Percentiles rank a stretch among this genome's conserved stretches.
phyloP scores from a whole-genome alignment of 345 rosid species.

The Physaria fendleri region DNA sequence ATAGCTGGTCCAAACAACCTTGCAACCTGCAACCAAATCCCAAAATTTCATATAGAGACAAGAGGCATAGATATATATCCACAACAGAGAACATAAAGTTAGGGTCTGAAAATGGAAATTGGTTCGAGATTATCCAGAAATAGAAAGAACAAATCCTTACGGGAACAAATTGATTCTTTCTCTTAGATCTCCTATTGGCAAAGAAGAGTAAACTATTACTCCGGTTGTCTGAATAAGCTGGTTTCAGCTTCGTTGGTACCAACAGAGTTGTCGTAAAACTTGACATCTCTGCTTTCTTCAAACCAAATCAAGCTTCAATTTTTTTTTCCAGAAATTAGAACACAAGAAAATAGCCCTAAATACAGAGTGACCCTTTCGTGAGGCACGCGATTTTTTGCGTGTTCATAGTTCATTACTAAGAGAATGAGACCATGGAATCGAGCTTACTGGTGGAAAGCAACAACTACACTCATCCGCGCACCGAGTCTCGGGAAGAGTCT shows the following conservation, averaged over 20 bases:
- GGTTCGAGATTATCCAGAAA: too few relatives aligned
- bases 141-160: conserved; percentile 37
- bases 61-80: background rate
- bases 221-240: conserved; percentile 39
- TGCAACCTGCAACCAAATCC: conserved; percentile 49
- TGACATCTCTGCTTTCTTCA: conserved; percentile 41
- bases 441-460: conserved; percentile 58
- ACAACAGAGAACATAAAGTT: background rate
- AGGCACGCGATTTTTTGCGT: too few relatives aligned
- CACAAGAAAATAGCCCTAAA: too few relatives aligned
- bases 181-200: conserved; percentile 40
- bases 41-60: too few relatives aligned
- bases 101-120: too few relatives aligned
- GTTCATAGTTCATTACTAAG: conserved; percentile 9
- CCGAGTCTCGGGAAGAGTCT: conserved; percentile 3
- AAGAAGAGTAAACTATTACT: conserved; percentile 39
- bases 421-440: conserved; percentile 43
- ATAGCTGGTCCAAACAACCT: conserved; percentile 92
- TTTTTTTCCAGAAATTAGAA: conserved; percentile 14
- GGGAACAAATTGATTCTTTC: conserved; percentile 44
- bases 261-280: conserved; percentile 36
- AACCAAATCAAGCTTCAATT: conserved; percentile 26
- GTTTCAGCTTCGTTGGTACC: conserved; percentile 40
- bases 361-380: too few relatives aligned
- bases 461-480: conserved; percentile 45